Base-by-base conservation (phyloP, 768 basidiomycete species). In the Lentinula edodes region DNA sequence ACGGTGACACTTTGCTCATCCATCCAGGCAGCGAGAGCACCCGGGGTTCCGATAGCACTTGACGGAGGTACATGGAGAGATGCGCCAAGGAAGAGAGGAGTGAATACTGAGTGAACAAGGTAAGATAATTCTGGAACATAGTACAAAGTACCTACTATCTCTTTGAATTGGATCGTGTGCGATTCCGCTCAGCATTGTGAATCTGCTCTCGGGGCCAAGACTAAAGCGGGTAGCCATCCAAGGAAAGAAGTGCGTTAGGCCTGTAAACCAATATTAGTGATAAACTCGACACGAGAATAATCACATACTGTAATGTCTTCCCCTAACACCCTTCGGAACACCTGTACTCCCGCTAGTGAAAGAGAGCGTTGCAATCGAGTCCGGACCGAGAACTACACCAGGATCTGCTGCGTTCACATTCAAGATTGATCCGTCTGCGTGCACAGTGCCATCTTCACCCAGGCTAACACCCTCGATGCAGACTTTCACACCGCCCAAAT, bases 91-190 rank as follows among this genome's bases (percentile, higher is more conserved):
- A 98, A 99, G 9, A 99, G 82, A 1, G 97, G 97, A 0, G 97
- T 99, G 72, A 99, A 98, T 82, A 99, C 95, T 98, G 64, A 6
- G 28, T 23, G 52, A 52, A 46, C 62, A 45, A 66, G 55, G 43
- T 63, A 58, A 62, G 32, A 63, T 20, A n/a, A 16, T 34, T 18
- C 7, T n/a, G 13, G 5, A 38, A 38, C 15, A 61, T 50, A 51
- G 36, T n/a, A 51, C 38, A 36, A 48, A 13, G 59, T 32, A 82
- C 95, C 78, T 63, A 98, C 95, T 99, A 69, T 99, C 97, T 66
- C 97, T 86, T 71, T 99, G 97, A 66, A 99, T 97, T 9, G 97
- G 97, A 74, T 99, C 97, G 69, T 99, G 97, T 12, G 97, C 97
- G 59, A 99, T 99, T 18, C 97, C 97, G 67, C 93, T 95, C 35